A percentile compares a stretch with the other conserved stretches of the same genome.
phyloP scores from a whole-genome alignment of 495 filamentous ascomycete species.

The Lindgomyces ingoldianus region DNA sequence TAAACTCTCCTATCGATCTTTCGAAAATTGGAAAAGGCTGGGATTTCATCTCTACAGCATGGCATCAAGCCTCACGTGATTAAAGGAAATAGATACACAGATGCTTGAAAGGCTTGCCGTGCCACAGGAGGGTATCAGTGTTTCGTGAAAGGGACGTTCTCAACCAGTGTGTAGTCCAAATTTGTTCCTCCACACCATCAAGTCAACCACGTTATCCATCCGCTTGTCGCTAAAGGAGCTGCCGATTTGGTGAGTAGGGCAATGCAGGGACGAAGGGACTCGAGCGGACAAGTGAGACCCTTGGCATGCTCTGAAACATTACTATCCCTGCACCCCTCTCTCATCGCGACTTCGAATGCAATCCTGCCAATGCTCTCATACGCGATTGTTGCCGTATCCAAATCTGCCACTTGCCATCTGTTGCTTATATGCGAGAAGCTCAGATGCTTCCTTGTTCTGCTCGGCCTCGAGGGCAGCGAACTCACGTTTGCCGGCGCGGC shows the following conservation, averaged over 20 bases:
- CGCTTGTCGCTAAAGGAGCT: not conserved
- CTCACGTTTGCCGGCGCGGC: conserved; percentile 65
- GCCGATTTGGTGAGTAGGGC: not conserved
- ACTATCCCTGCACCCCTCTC: not conserved
- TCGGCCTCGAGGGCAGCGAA: conserved; percentile 57
- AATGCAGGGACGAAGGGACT: not conserved
- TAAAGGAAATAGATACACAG: conserved; percentile 19
- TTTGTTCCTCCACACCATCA: not conserved
- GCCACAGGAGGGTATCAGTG: conserved; percentile 17
- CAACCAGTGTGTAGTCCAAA: not conserved
- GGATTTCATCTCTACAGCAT: not conserved
- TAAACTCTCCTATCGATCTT: not conserved
- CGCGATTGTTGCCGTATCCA: conserved; percentile 11
- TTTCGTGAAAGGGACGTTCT: conserved; percentile 9
- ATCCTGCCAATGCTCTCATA: conserved; percentile 1
- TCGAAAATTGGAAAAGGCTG: not conserved
- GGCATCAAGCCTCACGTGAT: conserved; percentile 27
- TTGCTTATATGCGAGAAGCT: conserved; percentile 58
- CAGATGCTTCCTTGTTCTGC: conserved; percentile 61
- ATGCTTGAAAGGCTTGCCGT: conserved; percentile 7
- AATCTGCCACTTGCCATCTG: conserved; percentile 14
- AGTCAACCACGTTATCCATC: not conserved
- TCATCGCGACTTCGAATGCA: not conserved
- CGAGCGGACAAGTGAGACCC: not conserved
- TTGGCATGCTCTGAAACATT: conserved; percentile 20